Percentiles rank a stretch among this genome's conserved stretches.
These are phyloP conservation scores for Cyclanthera cordifolia DNA, from an alignment of 306 rosid species.

Conservation along the genomic window DNA sequence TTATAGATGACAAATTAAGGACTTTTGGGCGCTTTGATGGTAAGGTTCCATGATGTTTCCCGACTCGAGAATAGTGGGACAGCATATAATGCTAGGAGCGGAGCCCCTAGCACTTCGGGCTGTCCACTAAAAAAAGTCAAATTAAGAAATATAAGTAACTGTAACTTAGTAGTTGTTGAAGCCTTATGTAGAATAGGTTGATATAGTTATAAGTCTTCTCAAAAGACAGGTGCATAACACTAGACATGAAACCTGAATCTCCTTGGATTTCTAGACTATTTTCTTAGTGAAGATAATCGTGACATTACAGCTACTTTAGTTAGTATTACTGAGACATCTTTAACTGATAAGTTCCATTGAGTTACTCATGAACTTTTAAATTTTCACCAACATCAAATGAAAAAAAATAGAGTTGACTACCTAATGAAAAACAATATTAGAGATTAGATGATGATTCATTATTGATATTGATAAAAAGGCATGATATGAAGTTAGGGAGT, in stretches of 20 bases:
- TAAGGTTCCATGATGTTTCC: too few relatives aligned
- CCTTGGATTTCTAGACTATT: background rate
- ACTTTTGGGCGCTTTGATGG: too few relatives aligned
- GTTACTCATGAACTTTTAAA: background rate
- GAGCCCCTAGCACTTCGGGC: too few relatives aligned
- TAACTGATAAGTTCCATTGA: background rate
- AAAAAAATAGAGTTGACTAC: background rate
- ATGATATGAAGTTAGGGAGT: background rate
- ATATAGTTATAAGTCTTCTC: background rate
- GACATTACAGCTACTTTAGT: background rate
- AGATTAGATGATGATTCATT: background rate
- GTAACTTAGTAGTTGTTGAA: background rate
- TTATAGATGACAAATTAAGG: background rate
- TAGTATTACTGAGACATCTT: background rate
- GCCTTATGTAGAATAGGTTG: background rate
- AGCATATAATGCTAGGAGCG: too few relatives aligned
- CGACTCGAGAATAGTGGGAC: too few relatives aligned
- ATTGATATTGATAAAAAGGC: background rate
- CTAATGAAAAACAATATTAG: background rate
- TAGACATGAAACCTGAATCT: background rate
- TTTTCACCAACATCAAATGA: background rate
- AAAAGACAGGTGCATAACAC: background rate
- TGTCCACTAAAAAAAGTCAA: too few relatives aligned
- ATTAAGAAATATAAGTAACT: background rate
- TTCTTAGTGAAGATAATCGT: background rate